Evolutionary conservation across 371 early-diverging fungal species (phyloP).

Genomic region (Caulochytrium protostelioides): DNA sequence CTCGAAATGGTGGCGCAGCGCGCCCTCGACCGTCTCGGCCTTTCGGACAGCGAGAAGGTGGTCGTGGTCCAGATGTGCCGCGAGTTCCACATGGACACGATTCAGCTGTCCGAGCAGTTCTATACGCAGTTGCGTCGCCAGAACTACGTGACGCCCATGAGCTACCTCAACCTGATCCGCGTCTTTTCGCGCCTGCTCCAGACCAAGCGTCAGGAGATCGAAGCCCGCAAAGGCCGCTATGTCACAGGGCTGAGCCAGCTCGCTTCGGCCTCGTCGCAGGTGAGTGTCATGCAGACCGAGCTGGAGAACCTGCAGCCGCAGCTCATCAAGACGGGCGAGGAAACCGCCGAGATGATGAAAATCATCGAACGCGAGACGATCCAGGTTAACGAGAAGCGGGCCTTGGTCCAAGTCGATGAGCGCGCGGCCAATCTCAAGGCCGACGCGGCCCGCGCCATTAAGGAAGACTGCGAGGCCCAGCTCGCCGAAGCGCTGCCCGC

Average conservation of each 20-base stretch:
- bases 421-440: constrained; percentile 29
- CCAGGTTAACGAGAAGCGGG: constrained; percentile 28
- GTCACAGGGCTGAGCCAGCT: constrained; percentile 29
- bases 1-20: constrained; percentile 20
- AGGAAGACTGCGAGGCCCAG: constrained; percentile 32
- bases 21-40: constrained; percentile 27
- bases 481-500: constrained; percentile 28
- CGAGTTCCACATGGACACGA: constrained; percentile 19
- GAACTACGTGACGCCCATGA: constrained; percentile 30
- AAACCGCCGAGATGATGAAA: constrained; percentile 26
- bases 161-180: constrained; percentile 28
- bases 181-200: constrained; percentile 26
- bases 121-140: constrained; percentile 18
- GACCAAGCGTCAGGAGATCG: constrained; percentile 21
- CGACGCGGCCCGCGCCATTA: constrained; percentile 27
- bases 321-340: constrained; percentile 24
- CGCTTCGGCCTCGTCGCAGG: constrained; percentile 24
- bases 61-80: constrained; percentile 26
- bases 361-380: constrained; percentile 24
- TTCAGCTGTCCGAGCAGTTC: constrained; percentile 16
- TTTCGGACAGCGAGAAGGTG: constrained; percentile 11
- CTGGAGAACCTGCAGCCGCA: constrained; percentile 26
- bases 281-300: constrained; percentile 26
- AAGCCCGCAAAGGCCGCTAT: constrained; percentile 20
- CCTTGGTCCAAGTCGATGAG: constrained; percentile 26